Base-by-base conservation (phyloP, 148 eudicot genomes). In the Rhododendron mucronatum region DNA sequence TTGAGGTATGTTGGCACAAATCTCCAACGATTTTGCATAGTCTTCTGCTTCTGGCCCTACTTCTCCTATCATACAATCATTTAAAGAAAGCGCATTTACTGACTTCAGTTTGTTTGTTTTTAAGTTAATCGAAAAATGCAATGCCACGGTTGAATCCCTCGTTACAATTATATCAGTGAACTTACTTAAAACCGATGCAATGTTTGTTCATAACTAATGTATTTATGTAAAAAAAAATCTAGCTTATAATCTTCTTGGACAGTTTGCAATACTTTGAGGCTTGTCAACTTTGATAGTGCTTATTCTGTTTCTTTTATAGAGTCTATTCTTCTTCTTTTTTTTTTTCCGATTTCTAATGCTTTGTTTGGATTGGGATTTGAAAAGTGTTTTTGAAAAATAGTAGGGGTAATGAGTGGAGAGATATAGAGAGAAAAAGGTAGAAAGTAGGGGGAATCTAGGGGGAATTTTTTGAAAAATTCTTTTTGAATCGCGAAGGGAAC, bases 1-100 rank as follows among this genome's bases (percentile, higher is more conserved):
- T 97, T 91, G 95, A 95, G 99, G 99, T 95, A 90, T 45, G 88
- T 80, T 78, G 51, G n/a, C 28, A 20, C 23, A 2, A 30, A 39
- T 67, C 55, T 35, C 57, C 39, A 35, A 6, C 1, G 1, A 26
- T 9, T 47, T 18, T 67, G 9, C 21, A 3, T 39, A 61, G 23
- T 23, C 28, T 80, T 84, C 18, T 45, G 30, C 35, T 44, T 76
- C 23, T 21, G 20, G 59, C 59, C 78, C 21, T 37, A 82, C 81
- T 30, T 86, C 41, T 82, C 44, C 53, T 26, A 5, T 82, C 14
- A 14, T 3, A 55, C 23, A 1, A 41, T 55, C 15, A n/a, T 6
- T 51, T 37, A 18, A 12, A 81, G 53, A 73, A 14, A 71, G 20
- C 5, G 2, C 7, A 0, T 47, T 53, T 73, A 7, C 44, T 10